These are phyloP conservation scores for Vaccinium darrowii DNA, from an alignment of 148 eudicot genomes.

Conservation along the genomic window DNA sequence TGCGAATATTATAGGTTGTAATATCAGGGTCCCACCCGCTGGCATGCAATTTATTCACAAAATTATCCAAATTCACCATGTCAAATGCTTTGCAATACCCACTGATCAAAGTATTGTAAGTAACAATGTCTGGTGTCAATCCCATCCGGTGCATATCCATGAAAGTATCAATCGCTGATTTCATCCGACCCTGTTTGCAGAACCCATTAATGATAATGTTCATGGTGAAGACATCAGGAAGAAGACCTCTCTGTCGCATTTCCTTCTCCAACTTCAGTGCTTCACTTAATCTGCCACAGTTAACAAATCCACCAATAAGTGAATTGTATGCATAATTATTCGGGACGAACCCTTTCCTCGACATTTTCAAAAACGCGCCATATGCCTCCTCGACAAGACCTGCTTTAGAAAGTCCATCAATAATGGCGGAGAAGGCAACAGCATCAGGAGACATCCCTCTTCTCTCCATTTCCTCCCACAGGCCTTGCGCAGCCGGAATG, in stretches of 20 bases:
- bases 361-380: constrained; percentile 54
- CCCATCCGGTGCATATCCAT: constrained; percentile 60
- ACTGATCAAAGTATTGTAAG: constrained; percentile 84
- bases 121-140: constrained; percentile 68
- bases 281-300: constrained; percentile 48
- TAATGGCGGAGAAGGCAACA: constrained; percentile 74
- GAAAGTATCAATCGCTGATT: constrained; percentile 61
- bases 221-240: constrained; percentile 64
- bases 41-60: constrained; percentile 50
- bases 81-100: constrained; percentile 80
- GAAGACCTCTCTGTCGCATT: constrained; percentile 70
- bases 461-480: constrained; percentile 72
- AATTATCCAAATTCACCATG: constrained; percentile 54
- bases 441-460: constrained; percentile 73
- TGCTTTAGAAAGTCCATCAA: constrained; percentile 74
- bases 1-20: constrained; percentile 74
- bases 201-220: constrained; percentile 82
- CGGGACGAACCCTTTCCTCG: constrained; percentile 57
- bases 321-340: constrained; percentile 87
- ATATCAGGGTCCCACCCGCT: constrained; percentile 80
- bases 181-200: constrained; percentile 77
- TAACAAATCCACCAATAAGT: constrained; percentile 64
- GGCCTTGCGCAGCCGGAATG: constrained; percentile 55
- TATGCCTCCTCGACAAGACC: constrained; percentile 69
- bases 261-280: constrained; percentile 71